Base-by-base conservation (phyloP, 1,139 yeast genomes). In the Yamadazyma atmosphaerica region DNA sequence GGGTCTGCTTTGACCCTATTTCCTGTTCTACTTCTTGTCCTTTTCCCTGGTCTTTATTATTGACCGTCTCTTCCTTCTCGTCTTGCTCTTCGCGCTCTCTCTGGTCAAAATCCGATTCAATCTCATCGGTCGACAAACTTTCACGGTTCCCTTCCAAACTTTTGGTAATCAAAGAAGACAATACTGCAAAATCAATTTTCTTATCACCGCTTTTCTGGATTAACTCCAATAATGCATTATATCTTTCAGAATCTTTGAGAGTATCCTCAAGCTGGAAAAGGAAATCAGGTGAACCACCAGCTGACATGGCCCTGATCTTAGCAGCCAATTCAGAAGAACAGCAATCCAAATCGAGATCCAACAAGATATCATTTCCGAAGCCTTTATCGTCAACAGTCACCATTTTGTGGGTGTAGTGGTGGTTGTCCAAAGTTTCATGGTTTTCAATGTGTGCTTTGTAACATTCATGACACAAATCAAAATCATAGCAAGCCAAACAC, bases 391-490 rank as follows among this genome's bases (percentile, higher is more conserved):
- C 10, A 6, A 25, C 8, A 13, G 13, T 4, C 19, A 29, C 28
- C 65, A 65, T 54, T 11, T 65, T 59, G 41, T 67, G 73, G 4
- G 33, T 34, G 34, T 42, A 47, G 3, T 45, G 37, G 44, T 66
- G 72, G 5, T 33, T 28, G 11, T 58, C 59, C 36, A 51, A 37
- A 28, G 44, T 38, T 10, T 41, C 37, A 18, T 51, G 45, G 11
- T 33, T 25, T 15, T 16, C 18, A 17, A 35, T 24, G 16, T 34
- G 44, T 22, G 50, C 48, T 0, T 47, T 39, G 44, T 72, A 79
- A 50, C 87, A 81, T 2, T 46, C 34, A 16, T 66, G 61, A 49
- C 87, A 81, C 39, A 81, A 60, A 49, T 81, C 85, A 55, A 68
- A 80, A 47, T 81, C 72, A 4, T 51, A 44, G 50, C 87, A 81